Evolutionary conservation across 306 rosid genomes (phyloP).

Genomic region (Lathyrus aphaca): DNA sequence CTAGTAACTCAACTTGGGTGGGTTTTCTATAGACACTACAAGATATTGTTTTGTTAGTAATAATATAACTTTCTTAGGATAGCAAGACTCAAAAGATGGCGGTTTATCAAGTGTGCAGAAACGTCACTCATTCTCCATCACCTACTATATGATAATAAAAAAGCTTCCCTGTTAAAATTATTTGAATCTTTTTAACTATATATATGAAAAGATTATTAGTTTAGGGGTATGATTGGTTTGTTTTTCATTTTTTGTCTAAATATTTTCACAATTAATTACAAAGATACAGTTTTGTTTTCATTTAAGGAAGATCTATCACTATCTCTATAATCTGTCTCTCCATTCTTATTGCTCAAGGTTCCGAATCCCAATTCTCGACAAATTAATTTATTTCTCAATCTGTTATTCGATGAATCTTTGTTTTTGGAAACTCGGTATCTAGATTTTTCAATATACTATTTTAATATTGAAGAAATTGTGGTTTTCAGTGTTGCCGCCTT

Average conservation of each 20-base stretch:
- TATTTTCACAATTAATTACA: neutral
- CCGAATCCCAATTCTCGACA: neutral
- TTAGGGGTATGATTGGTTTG: neutral
- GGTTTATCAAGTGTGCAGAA: neutral
- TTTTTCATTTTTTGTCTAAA: slow-evolving; percentile 7
- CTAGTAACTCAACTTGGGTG: slow-evolving; percentile 10
- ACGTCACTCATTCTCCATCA: slow-evolving; percentile 17
- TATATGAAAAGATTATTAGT: neutral
- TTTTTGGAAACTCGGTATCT: no score
- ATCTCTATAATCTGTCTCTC: neutral
- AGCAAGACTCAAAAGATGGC: neutral
- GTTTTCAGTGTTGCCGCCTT: slow-evolving; percentile 16
- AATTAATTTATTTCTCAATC: slow-evolving; percentile 18
- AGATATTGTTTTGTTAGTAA: neutral
- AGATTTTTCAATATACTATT: neutral
- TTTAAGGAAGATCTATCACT: neutral
- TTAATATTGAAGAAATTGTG: slow-evolving; percentile 7
- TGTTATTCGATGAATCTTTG: neutral
- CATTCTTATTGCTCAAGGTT: neutral
- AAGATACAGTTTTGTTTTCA: neutral
- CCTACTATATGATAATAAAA: neutral
- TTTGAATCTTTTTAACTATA: neutral
- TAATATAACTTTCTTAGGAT: neutral
- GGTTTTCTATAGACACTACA: neutral
- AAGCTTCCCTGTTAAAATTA: slow-evolving; percentile 20